Evolutionary conservation across 139 green algal species (phyloP), one percentile per base, ranked within the genome.

Genomic region (Raphidocelis subcapitata): DNA sequence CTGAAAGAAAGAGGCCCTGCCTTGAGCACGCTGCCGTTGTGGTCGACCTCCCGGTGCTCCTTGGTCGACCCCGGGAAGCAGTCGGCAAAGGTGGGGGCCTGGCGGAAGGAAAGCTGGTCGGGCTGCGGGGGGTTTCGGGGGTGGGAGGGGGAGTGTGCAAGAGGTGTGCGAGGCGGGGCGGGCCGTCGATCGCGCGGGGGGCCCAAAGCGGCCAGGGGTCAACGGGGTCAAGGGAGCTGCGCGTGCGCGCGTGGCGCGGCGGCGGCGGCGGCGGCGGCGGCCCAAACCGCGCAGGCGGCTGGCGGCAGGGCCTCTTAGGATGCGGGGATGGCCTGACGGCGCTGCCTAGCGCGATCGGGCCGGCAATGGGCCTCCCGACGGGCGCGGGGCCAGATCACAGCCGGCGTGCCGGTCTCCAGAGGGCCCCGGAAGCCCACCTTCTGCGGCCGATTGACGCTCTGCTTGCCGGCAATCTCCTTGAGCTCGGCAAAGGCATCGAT

Each of bases 51-150:
- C 37, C 85, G 89, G 73, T 94, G 91, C 15, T 79, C 49, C 79
- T 97, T 97, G 52, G 84, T 79, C 71, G 77, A 90, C 26, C 62
- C 74, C 0, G 92, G 92, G 79, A 92, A 97, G 82, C 92, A 96
- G 61, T 97, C 92, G 18, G 84, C 72, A 63, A 97, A 88, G 0
- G 79, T 85, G n/a, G 92, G 93, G 3, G 62, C 81, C 69, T 93
- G 85, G 0, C 85, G 78, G 80, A 95, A 96, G 21, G 63, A 20
- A 35, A 93, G 51, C 28, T 91, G 62, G 12, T 87, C 82, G 5
- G 64, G 44, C 84, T 90, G 75, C 54, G 44, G 4, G n/a, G 1
- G 29, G 5, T 15, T 36, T n/a, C 65, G 47, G 47, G 41, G 60
- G 61, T 5, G 26, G 56, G 12, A 36, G 24, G 56, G 35, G 41